These are phyloP conservation scores for Cordyceps cateniannulata DNA, from an alignment of 2,329 filamentous ascomycete species.

Conservation along the genomic window DNA sequence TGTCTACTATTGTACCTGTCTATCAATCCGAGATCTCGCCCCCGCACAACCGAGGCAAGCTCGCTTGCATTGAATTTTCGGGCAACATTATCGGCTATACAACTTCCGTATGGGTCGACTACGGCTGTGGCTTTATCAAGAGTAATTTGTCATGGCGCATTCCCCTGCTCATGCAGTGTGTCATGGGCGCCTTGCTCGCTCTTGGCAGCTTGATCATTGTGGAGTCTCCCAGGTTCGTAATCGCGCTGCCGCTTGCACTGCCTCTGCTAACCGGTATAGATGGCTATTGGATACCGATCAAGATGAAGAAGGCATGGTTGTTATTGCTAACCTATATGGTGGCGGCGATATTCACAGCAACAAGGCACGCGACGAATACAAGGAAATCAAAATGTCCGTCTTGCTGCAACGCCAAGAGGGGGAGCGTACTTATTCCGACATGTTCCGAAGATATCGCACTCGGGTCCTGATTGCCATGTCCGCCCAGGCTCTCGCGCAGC, in stretches of 20 bases:
- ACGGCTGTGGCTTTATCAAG: slow-evolving; percentile 87
- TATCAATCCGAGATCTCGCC: slow-evolving; percentile 96
- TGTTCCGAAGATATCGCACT: slow-evolving; percentile 89
- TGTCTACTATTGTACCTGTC: slow-evolving; percentile 87
- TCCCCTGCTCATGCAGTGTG: slow-evolving; percentile 83
- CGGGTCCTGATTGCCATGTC: slow-evolving; percentile 99
- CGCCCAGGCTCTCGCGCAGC: slow-evolving; percentile 87
- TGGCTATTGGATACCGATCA: slow-evolving; percentile 98
- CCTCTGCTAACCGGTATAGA: slow-evolving; percentile 41
- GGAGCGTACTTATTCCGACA: slow-evolving; percentile 82
- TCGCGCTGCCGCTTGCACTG: slow-evolving; percentile 16
- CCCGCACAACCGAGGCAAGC: slow-evolving; percentile 88
- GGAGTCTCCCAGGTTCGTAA: slow-evolving; percentile 76
- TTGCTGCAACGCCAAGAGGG: slow-evolving; percentile 90
- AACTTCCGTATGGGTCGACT: slow-evolving; percentile 97
- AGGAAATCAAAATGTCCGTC: slow-evolving; percentile 98
- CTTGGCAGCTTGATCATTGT: slow-evolving; percentile 87
- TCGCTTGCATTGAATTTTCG: slow-evolving; percentile 96
- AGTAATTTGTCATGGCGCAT: slow-evolving; percentile 84
- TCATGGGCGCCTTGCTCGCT: slow-evolving; percentile 84
- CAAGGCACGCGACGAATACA: slow-evolving; percentile 91
- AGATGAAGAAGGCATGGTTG: slow-evolving; percentile 95
- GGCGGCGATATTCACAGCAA: slow-evolving; percentile 90
- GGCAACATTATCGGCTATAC: slow-evolving; percentile 96
- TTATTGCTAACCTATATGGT: slow-evolving; percentile 95